Conservation (phyloP, 148 eudicot genomes). For the Vaccinium darrowii region DNA sequence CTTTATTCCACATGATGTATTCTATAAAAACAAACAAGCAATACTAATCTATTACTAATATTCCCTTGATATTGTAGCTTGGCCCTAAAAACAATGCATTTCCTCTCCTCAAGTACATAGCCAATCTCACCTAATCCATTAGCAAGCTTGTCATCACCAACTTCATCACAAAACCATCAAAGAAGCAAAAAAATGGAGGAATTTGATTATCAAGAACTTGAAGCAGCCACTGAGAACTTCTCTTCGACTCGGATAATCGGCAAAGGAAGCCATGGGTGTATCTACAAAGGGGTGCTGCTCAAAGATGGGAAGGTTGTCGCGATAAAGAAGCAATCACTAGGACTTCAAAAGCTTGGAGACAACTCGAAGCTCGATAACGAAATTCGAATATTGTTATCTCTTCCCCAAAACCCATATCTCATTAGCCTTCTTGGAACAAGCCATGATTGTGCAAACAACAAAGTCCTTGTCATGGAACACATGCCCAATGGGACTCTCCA, state of each 20-base stretch:
- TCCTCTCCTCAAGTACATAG: neutral
- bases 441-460: slow-evolving; percentile 23
- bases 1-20: slow-evolving; percentile 22
- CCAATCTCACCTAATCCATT: neutral
- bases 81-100: neutral
- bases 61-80: neutral
- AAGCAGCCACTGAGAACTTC: slow-evolving; percentile 61
- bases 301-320: slow-evolving; percentile 50
- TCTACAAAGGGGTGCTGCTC: slow-evolving; percentile 65
- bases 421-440: slow-evolving; percentile 51
- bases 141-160: neutral
- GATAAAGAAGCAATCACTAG: slow-evolving; percentile 53
- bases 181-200: slow-evolving; percentile 32
- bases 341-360: slow-evolving; percentile 55
- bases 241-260: slow-evolving; percentile 53
- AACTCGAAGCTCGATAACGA: slow-evolving; percentile 68
- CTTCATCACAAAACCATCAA: neutral
- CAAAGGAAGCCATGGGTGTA: slow-evolving; percentile 83
- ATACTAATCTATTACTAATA: neutral
- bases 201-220: slow-evolving; percentile 60
- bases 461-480: slow-evolving; percentile 57
- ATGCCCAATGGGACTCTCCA: slow-evolving; percentile 70
- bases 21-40: neutral
- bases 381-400: slow-evolving; percentile 39
- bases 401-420: slow-evolving; percentile 32